Percentiles rank a stretch among this genome's conserved stretches.
Conservation (phyloP, 371 early-diverging fungal species). For the Mucor lusitanicus region DNA sequence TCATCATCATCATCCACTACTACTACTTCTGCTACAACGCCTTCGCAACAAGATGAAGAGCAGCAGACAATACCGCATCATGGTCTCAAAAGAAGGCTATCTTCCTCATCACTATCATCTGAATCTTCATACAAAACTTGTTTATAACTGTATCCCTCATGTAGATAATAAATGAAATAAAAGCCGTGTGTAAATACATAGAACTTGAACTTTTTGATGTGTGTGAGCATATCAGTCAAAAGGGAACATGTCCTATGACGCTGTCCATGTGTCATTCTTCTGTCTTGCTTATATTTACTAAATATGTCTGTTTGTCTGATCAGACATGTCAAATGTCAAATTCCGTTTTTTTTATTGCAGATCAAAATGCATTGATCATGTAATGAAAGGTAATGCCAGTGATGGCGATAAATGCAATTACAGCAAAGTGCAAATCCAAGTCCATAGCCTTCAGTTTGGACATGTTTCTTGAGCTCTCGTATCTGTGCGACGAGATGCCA, state of each 20-base stretch:
- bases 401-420: neutral
- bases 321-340: neutral
- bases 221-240: neutral
- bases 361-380: neutral
- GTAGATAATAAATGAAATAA: neutral
- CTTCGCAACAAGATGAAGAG: neutral
- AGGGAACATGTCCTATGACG: neutral
- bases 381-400: neutral
- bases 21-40: neutral
- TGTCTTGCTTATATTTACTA: neutral
- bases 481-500: conserved; percentile 4
- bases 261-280: neutral
- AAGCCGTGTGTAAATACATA: neutral
- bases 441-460: conserved; percentile 3
- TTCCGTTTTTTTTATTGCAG: neutral
- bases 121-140: neutral
- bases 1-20: neutral
- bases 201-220: neutral
- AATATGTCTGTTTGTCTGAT: neutral
- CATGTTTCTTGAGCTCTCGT: conserved; percentile 5
- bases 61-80: neutral
- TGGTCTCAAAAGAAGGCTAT: neutral
- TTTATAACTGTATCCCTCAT: neutral
- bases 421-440: conserved; percentile 5
- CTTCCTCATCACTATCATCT: neutral